Evolutionary conservation across 345 rosid genomes (phyloP).

Genomic region (Gossypium stocksii): DNA sequence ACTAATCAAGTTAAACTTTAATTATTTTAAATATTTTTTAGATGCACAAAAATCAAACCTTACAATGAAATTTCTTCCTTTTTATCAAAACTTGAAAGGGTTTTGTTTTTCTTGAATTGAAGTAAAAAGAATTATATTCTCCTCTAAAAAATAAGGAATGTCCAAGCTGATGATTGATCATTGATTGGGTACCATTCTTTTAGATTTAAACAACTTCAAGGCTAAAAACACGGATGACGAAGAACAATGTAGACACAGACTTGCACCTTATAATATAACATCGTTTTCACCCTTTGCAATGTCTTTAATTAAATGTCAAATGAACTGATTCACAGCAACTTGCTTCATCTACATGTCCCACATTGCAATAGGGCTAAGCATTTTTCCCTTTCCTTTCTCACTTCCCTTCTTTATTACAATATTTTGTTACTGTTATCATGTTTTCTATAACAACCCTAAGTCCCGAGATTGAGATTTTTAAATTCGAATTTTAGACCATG

Average conservation of each 20-base stretch:
- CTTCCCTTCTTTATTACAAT: background rate
- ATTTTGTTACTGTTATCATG: background rate
- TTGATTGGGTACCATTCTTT: background rate
- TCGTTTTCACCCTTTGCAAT: background rate
- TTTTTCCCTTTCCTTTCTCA: background rate
- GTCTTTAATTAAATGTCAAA: slow-evolving; percentile 7
- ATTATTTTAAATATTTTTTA: background rate
- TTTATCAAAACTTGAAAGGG: background rate
- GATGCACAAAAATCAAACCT: no score
- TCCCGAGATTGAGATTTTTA: no score
- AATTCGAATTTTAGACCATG: no score
- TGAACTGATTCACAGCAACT: slow-evolving; percentile 23
- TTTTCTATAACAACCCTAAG: no score
- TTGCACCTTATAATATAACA: background rate
- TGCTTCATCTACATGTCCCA: slow-evolving; percentile 1
- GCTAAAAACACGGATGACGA: background rate
- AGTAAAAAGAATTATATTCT: background rate
- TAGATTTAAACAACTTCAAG: background rate
- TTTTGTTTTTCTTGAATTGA: background rate
- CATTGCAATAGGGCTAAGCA: background rate
- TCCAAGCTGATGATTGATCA: background rate
- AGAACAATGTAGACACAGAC: slow-evolving; percentile 2
- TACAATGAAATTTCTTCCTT: no score
- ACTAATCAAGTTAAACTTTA: no score
- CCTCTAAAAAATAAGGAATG: background rate